Conservation (phyloP, 2,329 filamentous ascomycete genomes). For the Saccharata proteae region DNA sequence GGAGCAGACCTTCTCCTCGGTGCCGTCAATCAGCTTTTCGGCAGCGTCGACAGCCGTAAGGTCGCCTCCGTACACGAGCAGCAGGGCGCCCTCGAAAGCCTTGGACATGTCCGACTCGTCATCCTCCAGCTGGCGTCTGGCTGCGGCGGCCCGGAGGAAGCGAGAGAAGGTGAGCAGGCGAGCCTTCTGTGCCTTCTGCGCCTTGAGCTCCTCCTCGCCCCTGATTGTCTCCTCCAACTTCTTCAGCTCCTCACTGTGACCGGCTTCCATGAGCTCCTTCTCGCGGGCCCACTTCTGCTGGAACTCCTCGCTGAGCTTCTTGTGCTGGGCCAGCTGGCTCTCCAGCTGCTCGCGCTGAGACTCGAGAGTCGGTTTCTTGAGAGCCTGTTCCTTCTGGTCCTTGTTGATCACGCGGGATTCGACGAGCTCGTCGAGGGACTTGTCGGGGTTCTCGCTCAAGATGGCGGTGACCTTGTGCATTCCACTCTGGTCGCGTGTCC, state of each 20-base stretch:
- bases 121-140: constrained; percentile 58
- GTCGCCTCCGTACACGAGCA: constrained; percentile 69
- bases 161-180: constrained; percentile 62
- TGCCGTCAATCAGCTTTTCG: constrained; percentile 63
- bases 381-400: constrained; percentile 65
- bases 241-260: constrained; percentile 47
- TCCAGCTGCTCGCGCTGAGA: constrained; percentile 57
- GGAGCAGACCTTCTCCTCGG: constrained; percentile 52
- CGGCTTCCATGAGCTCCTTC: constrained; percentile 42
- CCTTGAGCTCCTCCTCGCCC: constrained; percentile 38
- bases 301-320: constrained; percentile 64
- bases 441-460: constrained; percentile 55
- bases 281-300: constrained; percentile 47
- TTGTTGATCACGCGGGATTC: constrained; percentile 60
- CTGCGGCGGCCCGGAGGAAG: constrained; percentile 68
- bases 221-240: constrained; percentile 42
- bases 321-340: constrained; percentile 62
- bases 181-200: constrained; percentile 40
- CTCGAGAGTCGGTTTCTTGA: constrained; percentile 64
- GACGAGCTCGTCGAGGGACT: constrained; percentile 63
- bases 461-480: constrained; percentile 61
- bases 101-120: constrained; percentile 63
- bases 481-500: constrained; percentile 41
- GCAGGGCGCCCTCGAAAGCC: constrained; percentile 68
- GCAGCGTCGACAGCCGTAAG: constrained; percentile 62